Evolutionary conservation across 2,329 filamentous ascomycete genomes (phyloP).

Genomic region (Arthroderma uncinatum): DNA sequence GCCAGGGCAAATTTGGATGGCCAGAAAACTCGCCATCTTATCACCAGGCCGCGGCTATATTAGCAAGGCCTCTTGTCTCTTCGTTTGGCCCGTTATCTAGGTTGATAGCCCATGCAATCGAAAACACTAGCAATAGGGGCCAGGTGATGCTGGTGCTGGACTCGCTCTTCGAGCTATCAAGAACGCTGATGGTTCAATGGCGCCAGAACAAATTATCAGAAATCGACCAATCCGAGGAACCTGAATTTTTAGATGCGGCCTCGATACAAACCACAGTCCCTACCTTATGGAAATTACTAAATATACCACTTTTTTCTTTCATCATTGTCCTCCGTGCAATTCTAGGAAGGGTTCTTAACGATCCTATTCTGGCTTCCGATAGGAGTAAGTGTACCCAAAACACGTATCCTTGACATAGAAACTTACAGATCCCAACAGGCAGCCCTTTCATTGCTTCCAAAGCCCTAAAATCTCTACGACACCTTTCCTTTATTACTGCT

Average conservation of each 20-base stretch:
- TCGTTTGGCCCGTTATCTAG: slow-evolving; percentile 53
- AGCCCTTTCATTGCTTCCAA: slow-evolving; percentile 59
- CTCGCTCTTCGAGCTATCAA: slow-evolving; percentile 55
- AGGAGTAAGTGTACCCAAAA: slow-evolving; percentile 30
- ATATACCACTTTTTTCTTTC: slow-evolving; percentile 62
- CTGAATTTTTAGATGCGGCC: slow-evolving; percentile 50
- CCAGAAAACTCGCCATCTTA: slow-evolving; percentile 47
- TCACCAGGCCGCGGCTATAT: slow-evolving; percentile 44
- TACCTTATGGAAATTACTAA: slow-evolving; percentile 62
- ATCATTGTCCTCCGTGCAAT: slow-evolving; percentile 66
- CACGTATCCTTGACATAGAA: slow-evolving; percentile 7
- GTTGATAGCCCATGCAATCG: slow-evolving; percentile 51
- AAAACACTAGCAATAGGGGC: slow-evolving; percentile 41
- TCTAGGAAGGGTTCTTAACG: slow-evolving; percentile 53
- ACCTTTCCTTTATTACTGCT: slow-evolving; percentile 71
- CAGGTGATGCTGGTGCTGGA: slow-evolving; percentile 41
- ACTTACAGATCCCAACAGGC: slow-evolving; percentile 24
- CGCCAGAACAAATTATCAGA: slow-evolving; percentile 60
- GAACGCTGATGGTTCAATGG: slow-evolving; percentile 60
- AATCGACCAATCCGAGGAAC: slow-evolving; percentile 58
- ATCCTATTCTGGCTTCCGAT: slow-evolving; percentile 44
- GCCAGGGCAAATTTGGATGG: slow-evolving; percentile 54
- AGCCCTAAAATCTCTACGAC: slow-evolving; percentile 61
- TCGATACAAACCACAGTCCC: slow-evolving; percentile 57
- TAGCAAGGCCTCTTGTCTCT: slow-evolving; percentile 47